Percentiles rank a stretch among this genome's conserved stretches.
These are phyloP conservation scores for Candida qinlingensis DNA, from an alignment of 805 yeast genomes.

Conservation along the genomic window DNA sequence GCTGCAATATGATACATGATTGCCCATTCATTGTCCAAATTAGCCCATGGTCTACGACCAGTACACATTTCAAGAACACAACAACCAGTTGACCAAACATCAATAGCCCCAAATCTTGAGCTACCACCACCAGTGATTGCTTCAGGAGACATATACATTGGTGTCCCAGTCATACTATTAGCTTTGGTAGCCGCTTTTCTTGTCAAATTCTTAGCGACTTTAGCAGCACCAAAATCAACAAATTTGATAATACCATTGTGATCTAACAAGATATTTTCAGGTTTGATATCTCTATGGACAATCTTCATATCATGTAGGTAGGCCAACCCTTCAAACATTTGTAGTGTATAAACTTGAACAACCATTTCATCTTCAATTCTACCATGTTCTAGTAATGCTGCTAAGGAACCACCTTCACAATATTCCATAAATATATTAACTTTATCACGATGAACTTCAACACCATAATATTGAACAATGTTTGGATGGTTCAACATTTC, in stretches of 20 bases:
- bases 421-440: conserved; percentile 96
- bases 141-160: conserved; percentile 99
- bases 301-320: conserved; percentile 92
- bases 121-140: conserved; percentile 69
- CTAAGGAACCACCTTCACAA: conserved; percentile 93
- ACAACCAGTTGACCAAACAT: conserved; percentile 97
- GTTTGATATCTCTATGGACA: conserved; percentile 95
- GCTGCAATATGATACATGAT: conserved; percentile 98
- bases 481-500: conserved; percentile 96
- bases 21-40: conserved; percentile 95
- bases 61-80: conserved; percentile 96
- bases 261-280: conserved; percentile 86
- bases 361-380: conserved; percentile 93
- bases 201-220: conserved; percentile 61
- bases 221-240: conserved; percentile 98
- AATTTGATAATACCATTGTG: conserved; percentile 90
- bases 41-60: conserved; percentile 95
- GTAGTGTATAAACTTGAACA: conserved; percentile 82
- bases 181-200: conserved; percentile 33
- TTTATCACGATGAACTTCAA: conserved; percentile 92
- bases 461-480: conserved; percentile 93
- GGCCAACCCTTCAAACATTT: conserved; percentile 92
- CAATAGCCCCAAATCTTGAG: conserved; percentile 41
- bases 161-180: conserved; percentile 70
- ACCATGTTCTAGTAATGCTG: conserved; percentile 82